Evolutionary conservation across 2,329 filamentous ascomycete genomes (phyloP), one percentile per base, ranked within the genome.

Genomic region (Ustulina deusta): DNA sequence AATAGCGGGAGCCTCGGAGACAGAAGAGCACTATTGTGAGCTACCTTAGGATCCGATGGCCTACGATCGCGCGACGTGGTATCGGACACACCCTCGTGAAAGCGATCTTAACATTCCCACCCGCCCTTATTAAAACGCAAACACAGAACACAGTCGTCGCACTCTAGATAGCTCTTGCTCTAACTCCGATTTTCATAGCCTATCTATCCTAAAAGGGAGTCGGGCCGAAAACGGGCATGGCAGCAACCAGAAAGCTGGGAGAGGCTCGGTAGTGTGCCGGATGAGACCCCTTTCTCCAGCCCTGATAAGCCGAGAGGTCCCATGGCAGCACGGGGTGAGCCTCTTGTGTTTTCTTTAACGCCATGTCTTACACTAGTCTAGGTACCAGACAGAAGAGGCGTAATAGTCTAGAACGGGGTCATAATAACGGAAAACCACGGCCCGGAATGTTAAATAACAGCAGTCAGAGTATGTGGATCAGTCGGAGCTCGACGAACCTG

Each of bases 171-270:
- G 56, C 42, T 52, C 36, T 36, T 9, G 38, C 55, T 58, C 22
- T 58, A 32, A 27, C 34, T 38, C n/a, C 27, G 36, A 44, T 38
- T 40, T 38, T 44, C 22, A n/a, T 22, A 63, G 32, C 38, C 29
- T 40, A 36, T 56, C 54, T 42, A 56, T 34, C 10, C 49, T 20
- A 49, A 52, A 27, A 11, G 49, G 42, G 20, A 69, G 36, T 67
- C 61, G 64, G 65, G 2, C 68, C 65, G 61, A 65, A 42, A 22
- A 29, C 48, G 27, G 57, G 68, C 63, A 61, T 64, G 58, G 61
- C 57, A 57, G 29, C 44, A 34, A 54, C 57, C 59, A 58, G 38
- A 49, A 38, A 49, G 61, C 36, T 29, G 48, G 61, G 40, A 62
- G 44, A 38, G 54, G 46, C 68, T 59, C 64, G 64, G 64, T 46